These are phyloP conservation scores for Coriolopsis trogii DNA, from an alignment of 1,284 basidiomycete genomes.

Conservation along the genomic window DNA sequence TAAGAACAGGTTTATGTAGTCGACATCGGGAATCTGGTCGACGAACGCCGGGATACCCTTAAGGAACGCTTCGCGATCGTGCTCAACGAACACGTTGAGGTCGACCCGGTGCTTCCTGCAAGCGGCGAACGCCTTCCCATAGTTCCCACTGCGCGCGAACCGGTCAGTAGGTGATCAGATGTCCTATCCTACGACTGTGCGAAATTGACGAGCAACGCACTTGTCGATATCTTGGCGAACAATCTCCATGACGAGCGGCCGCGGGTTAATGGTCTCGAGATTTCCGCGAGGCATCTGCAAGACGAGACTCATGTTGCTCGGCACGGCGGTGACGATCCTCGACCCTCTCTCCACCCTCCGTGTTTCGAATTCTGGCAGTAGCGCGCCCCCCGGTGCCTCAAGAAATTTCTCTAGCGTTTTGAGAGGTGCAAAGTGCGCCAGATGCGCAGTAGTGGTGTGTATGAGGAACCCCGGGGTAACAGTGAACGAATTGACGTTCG, in stretches of 20 bases:
- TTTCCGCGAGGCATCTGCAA: conserved; percentile 99
- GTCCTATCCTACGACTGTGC: too few species aligned
- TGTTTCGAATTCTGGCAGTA: conserved; percentile 61
- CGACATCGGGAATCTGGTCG: conserved; percentile 86
- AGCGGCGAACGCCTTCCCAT: conserved; percentile 85
- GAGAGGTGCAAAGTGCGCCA: conserved; percentile 77
- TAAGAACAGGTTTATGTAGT: conserved; percentile 93
- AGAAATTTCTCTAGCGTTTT: conserved; percentile 37
- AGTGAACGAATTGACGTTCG: conserved; percentile 80
- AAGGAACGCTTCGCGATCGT: conserved; percentile 74
- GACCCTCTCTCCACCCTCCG: conserved; percentile 87
- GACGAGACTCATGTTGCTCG: conserved; percentile 87
- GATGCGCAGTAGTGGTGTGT: conserved; percentile 86
- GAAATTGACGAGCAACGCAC: conserved; percentile 45
- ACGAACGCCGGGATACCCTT: conserved; percentile 68
- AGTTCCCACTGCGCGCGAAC: conserved; percentile 55
- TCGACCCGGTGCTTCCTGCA: conserved; percentile 96
- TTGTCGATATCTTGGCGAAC: conserved; percentile 73
- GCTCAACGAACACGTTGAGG: conserved; percentile 85
- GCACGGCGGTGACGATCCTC: conserved; percentile 82
- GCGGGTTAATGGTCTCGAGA: conserved; percentile 92
- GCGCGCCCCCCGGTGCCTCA: conserved; percentile 15
- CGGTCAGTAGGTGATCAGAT: not conserved
- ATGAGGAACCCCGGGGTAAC: conserved; percentile 84
- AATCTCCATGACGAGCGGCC: conserved; percentile 88